Evolutionary conservation across 768 basidiomycete genomes (phyloP).

Genomic region (Phaffia australis): DNA sequence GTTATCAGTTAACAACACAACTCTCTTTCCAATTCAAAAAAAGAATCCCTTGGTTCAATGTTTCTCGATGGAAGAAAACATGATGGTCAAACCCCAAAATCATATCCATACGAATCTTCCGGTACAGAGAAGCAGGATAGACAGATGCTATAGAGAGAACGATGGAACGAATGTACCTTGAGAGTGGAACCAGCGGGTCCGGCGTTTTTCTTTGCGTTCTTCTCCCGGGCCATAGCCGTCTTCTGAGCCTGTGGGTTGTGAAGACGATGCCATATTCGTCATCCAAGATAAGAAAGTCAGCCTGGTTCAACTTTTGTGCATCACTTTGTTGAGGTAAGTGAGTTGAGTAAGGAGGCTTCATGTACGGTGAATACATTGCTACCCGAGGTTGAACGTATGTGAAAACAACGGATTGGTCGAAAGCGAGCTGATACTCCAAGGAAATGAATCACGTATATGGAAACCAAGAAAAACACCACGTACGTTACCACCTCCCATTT

Average conservation of each 20-base stretch:
- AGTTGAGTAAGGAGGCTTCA: neutral
- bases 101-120: neutral
- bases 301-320: too few species aligned
- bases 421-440: neutral
- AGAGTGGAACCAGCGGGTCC: conserved; percentile 7
- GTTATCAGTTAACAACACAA: neutral
- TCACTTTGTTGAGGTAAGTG: too few species aligned
- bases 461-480: too few species aligned
- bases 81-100: neutral
- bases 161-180: neutral
- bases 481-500: conserved; percentile 23
- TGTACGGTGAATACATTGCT: neutral
- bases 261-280: neutral
- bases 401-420: neutral
- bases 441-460: too few species aligned
- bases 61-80: neutral
- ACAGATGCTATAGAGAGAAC: neutral
- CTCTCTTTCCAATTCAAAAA: too few species aligned
- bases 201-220: conserved; percentile 19
- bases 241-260: conserved; percentile 2
- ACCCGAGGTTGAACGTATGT: neutral
- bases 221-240: conserved; percentile 20
- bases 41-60: too few species aligned
- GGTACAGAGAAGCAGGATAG: too few species aligned
- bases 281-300: too few species aligned